Base-by-base conservation (phyloP, 768 basidiomycete species). In the Nevesoporus exiguus region DNA sequence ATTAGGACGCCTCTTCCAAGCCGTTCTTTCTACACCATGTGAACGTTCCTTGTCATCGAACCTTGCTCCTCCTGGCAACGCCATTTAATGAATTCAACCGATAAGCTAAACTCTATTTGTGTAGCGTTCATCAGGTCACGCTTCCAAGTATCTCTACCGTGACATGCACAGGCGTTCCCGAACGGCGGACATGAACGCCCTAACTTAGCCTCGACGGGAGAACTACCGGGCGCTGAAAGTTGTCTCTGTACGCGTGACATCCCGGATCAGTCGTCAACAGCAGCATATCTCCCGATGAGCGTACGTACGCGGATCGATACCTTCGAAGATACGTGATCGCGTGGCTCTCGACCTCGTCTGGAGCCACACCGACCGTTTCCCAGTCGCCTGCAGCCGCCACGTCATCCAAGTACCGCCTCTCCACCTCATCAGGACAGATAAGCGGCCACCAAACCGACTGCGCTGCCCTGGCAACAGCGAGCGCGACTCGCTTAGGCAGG, bases 241-340 rank as follows among this genome's bases (percentile, higher is more conserved):
- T 86, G 62, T 81, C 85, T 52, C 86, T 79, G 67, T 30, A 49
- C n/a, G 30, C 46, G 39, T 46, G 21, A 53, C 5, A 34, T 17
- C 9, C 6, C 14, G 29, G 22, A 51, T 66, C 44, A 69, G 65
- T 48, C 21, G 49, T 34, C 27, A 10, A 46, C 49, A 17, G 29
- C 21, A 37, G 54, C 57, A 36, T 40, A 13, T 27, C 21, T 44
- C 52, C n/a, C 37, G 55, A 27, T 29, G 27, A 30, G 44, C 54
- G 64, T 49, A 88, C 91, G 70, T 76, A 95, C 90, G 89, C 83
- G 62, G 86, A 83, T 64, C 96, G 84, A 76, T 90, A 97, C 65
- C 90, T 80, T 72, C 96, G 80, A 61, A 99, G 78, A 72, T 93
- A 94, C 56, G 84, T 84, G 73, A 98, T 88, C 21, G 95, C 96